phyloP scores from a whole-genome alignment of 305 asterid genomes.

The Stenogyne calaminthoides region DNA sequence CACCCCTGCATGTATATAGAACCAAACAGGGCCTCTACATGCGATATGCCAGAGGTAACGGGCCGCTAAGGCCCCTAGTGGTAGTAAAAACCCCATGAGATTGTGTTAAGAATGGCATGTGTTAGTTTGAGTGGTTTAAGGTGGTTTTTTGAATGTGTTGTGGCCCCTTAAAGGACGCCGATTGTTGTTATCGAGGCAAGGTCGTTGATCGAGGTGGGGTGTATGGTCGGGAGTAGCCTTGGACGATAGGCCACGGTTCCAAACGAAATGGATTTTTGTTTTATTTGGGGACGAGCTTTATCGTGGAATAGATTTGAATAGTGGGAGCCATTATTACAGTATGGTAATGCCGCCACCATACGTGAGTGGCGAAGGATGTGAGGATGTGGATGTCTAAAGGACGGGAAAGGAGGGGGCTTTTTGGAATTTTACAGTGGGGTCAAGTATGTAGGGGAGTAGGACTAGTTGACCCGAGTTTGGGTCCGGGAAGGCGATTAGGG shows the following conservation, averaged over 20 bases:
- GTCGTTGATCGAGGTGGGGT: slow-evolving; percentile 60
- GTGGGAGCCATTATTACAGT: slow-evolving; percentile 70
- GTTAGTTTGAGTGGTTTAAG: slow-evolving; percentile 46
- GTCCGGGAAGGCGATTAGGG: slow-evolving; percentile 80
- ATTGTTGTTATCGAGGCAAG: slow-evolving; percentile 69
- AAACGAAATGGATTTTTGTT: slow-evolving; percentile 65
- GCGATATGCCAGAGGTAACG: slow-evolving; percentile 72
- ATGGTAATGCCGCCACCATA: slow-evolving; percentile 85
- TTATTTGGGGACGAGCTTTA: slow-evolving; percentile 62
- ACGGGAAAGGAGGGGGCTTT: slow-evolving; percentile 72
- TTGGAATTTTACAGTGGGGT: slow-evolving; percentile 74
- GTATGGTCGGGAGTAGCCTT: slow-evolving; percentile 91
- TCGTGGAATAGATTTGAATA: slow-evolving; percentile 62
- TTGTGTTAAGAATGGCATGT: slow-evolving; percentile 65
- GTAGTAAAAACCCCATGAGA: slow-evolving; percentile 87
- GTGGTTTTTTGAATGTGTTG: slow-evolving; percentile 41
- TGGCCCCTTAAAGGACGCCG: slow-evolving; percentile 60
- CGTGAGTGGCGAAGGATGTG: slow-evolving; percentile 65
- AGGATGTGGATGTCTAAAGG: slow-evolving; percentile 78
- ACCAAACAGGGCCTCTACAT: slow-evolving; percentile 72
- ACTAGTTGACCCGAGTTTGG: slow-evolving; percentile 89
- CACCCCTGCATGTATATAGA: slow-evolving; percentile 76
- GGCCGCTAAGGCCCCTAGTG: slow-evolving; percentile 68
- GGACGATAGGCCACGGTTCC: slow-evolving; percentile 91
- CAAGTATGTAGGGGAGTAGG: slow-evolving; percentile 73